Base-by-base conservation (phyloP, 768 basidiomycete species). In the Pholiota molesta region DNA sequence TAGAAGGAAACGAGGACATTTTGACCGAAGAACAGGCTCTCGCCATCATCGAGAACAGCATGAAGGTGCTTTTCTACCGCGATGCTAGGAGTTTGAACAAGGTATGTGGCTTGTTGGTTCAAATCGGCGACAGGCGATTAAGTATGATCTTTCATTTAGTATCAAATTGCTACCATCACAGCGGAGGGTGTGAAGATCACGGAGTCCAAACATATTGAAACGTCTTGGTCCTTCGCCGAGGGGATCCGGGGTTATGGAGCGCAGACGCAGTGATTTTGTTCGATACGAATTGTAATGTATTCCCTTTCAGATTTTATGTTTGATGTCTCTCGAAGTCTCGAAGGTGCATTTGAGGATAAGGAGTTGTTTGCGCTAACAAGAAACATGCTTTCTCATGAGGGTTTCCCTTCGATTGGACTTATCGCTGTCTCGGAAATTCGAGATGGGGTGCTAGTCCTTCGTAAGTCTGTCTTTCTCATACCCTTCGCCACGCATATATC, bases 81-180 rank as follows among this genome's bases (percentile, higher is more conserved):
- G 97, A 99, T 69, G 97, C 97, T 6, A 83, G 97, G 67, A 94
- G 92, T 79, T 79, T 96, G 74, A 92, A 99, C 83, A 97, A 98
- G 86, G 96, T 94, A 65, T 33, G 81, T 71, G 8, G n/a, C 44
- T 57, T 49, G 16, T 56, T 14, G 6, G 21, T 21, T 23, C 23
- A 21, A 14, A 14, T 39, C 26, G 4, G 47, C 52, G 13, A 11
- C 2, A 21, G 28, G 33, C 52, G 33, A 29, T 63, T 17, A 19
- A 28, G 35, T 45, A 60, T 23, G 5, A 17, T 21, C 0, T 28
- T 53, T 8, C n/a, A 29, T 60, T 1, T 72, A 98, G 97, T 99
- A 89, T 78, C 97, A 99, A 95, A 85, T 99, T 60, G 96, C 95
- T 5, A 94, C 85, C 0, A 86, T 99, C 68, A 95, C 91, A 0